Base-by-base conservation (phyloP, 495 filamentous ascomycete genomes). In the Poronia punctata region DNA sequence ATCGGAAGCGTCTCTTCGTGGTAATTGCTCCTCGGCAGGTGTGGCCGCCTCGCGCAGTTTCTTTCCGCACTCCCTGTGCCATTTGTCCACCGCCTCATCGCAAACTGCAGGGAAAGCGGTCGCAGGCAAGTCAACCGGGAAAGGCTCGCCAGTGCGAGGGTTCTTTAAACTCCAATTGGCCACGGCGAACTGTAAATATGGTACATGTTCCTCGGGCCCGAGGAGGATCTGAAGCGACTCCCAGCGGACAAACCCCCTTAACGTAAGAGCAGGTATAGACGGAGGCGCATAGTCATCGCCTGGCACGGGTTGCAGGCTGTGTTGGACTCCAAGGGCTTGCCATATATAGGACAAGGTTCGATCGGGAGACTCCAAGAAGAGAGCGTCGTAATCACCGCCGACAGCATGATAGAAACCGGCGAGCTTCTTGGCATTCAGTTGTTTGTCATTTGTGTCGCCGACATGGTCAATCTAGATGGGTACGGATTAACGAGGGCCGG, bases 161-260 rank as follows among this genome's bases (percentile, higher is more conserved):
- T 90, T 73, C 34, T 70, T 68, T 28, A 98, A 75, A 35, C 76
- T 74, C 71, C 86, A 95, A 27, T 83, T 67, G 23, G 66, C 71
- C 7, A 94, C 80, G 0, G 93, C 87, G 49, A 77, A 80, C 51
- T 89, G 88, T 6, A 98, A 56, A 48, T 86, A 89, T 1, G 78
- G 78, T 2, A 83, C 83, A 65, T 97, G 90, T 52, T 90, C 85
- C 46, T 87, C 81, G 2, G 93, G 92, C 38, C 82, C 85, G 9
- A 97, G 74, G 21, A 97, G 70, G 20, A 94, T 65, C 63, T 97
- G 88, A 11, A 98, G 88, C 2, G 85, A 84, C 70, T 96, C 86
- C 89, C 90, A 98, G 53, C 82, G 79, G 27, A 90, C 81, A 57
- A 95, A 98, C 17, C 92, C 92, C 47, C 75, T 77, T 0, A 73